These are phyloP conservation scores for Fusarium zealandicum DNA, from an alignment of 2,329 filamentous ascomycete species.

Conservation along the genomic window DNA sequence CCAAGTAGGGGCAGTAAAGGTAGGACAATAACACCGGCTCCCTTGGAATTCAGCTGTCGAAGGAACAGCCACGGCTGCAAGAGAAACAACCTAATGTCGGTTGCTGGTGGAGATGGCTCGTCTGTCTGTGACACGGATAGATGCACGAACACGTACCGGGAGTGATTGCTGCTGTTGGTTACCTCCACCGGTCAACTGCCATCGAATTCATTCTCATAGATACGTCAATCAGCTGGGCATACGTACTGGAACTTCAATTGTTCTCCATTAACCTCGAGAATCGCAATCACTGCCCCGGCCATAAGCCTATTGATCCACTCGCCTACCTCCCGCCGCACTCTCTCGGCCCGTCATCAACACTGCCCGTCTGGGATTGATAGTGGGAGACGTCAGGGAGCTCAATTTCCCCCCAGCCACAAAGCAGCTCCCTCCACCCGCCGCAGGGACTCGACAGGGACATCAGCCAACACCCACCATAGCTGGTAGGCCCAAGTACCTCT, in stretches of 20 bases:
- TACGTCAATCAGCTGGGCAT: no score
- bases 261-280: neutral
- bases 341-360: constrained; percentile 30
- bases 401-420: constrained; percentile 36
- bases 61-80: constrained; percentile 4
- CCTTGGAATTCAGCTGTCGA: constrained; percentile 1
- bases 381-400: constrained; percentile 15
- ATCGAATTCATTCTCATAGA: no score
- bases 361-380: constrained; percentile 14
- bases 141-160: constrained; percentile 31
- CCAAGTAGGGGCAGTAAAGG: no score
- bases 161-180: neutral
- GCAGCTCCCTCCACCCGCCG: constrained; percentile 14
- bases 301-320: neutral
- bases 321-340: constrained; percentile 14
- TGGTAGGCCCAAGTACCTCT: neutral
- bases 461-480: neutral
- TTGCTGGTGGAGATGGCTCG: constrained; percentile 5
- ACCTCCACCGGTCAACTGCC: constrained; percentile 1
- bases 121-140: constrained; percentile 24
- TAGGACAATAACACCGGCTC: neutral
- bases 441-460: neutral
- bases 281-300: neutral
- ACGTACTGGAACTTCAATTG: neutral
- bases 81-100: neutral